Conservation (phyloP, 1,139 yeast species). For the Tardiomyces digboiensis region DNA sequence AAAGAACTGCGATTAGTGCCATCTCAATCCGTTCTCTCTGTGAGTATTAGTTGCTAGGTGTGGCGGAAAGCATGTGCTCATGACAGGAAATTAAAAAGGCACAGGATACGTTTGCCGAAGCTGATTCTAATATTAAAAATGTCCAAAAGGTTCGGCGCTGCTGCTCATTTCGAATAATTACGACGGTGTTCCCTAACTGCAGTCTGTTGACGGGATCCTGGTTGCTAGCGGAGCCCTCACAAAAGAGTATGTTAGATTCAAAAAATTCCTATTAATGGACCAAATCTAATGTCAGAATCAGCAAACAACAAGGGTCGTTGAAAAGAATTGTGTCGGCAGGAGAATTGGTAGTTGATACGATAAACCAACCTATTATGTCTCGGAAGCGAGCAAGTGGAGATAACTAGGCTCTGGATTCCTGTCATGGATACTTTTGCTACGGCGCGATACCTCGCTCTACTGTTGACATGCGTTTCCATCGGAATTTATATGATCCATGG, state of each 20-base stretch:
- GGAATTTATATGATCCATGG: too few relatives aligned
- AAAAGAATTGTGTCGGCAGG: neutral
- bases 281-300: neutral
- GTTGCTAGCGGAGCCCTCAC: neutral
- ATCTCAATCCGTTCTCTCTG: neutral
- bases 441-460: too few relatives aligned
- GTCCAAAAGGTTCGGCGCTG: slow-evolving; percentile 15
- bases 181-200: neutral
- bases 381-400: too few relatives aligned
- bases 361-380: too few relatives aligned
- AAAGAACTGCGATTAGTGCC: neutral
- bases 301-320: neutral
- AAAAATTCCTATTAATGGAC: neutral
- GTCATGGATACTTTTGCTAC: too few relatives aligned
- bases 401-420: neutral
- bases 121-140: slow-evolving; percentile 12
- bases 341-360: too few relatives aligned
- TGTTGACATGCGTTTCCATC: too few relatives aligned
- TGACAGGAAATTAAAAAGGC: slow-evolving; percentile 13
- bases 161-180: too few relatives aligned
- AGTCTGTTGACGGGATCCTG: neutral
- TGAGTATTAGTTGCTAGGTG: neutral
- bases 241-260: neutral
- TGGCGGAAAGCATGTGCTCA: neutral
- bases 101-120: slow-evolving; percentile 18